Conservation (phyloP, 208 protist genomes). For the Wallacemonas sp. region DNA sequence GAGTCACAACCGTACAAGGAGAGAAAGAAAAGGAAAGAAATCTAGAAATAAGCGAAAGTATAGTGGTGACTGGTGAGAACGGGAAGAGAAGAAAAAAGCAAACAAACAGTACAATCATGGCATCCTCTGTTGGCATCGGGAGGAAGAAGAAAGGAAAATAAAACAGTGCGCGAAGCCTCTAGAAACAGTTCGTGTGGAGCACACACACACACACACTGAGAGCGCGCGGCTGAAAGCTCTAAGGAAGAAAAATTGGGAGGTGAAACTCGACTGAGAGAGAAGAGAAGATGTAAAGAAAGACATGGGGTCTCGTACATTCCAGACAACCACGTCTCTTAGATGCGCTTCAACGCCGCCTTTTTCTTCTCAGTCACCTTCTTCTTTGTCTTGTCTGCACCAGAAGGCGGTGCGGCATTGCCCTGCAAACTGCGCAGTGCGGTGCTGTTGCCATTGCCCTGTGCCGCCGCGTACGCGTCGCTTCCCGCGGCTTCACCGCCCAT, state of each 20-base stretch:
- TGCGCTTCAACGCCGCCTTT: constrained; percentile 53
- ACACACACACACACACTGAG: no score
- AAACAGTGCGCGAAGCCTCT: no score
- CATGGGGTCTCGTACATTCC: no score
- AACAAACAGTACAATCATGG: background rate
- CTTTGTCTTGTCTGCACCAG: constrained; percentile 25
- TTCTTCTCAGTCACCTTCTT: constrained; percentile 62
- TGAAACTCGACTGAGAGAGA: no score
- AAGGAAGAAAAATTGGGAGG: no score
- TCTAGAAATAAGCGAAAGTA: no score
- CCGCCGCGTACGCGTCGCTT: background rate
- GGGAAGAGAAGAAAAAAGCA: constrained; percentile 8
- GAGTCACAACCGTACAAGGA: no score
- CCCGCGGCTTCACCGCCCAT: constrained; percentile 1
- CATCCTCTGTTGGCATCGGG: no score
- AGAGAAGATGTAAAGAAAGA: constrained; percentile 5
- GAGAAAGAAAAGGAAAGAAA: constrained; percentile 3
- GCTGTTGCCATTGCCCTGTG: background rate
- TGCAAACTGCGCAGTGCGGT: constrained; percentile 24
- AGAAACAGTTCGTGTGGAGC: no score
- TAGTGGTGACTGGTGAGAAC: background rate
- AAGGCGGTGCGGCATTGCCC: constrained; percentile 15
- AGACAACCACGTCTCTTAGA: no score
- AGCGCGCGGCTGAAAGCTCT: no score
- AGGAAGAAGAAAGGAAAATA: no score